These are phyloP conservation scores for Silene coronaria DNA, from an alignment of 179 eudicot genomes.

Conservation along the genomic window DNA sequence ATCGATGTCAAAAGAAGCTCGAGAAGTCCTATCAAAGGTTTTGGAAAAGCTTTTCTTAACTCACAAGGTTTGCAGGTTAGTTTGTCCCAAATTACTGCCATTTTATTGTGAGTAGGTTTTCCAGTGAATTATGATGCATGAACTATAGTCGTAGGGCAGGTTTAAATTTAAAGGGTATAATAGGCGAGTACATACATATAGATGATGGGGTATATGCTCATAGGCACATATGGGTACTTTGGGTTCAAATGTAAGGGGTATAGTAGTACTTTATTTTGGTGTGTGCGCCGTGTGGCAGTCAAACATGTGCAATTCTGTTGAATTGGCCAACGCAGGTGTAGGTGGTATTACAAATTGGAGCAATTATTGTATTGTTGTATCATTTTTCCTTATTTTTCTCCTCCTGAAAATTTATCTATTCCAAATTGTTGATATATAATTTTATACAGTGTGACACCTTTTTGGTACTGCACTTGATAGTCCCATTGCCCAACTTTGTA, in stretches of 20 bases:
- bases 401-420: neutral
- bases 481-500: neutral
- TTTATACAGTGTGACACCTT: neutral
- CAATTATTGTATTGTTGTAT: neutral
- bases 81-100: neutral
- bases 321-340: neutral
- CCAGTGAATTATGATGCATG: neutral
- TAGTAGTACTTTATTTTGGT: neutral
- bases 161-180: neutral
- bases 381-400: neutral
- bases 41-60: constrained; percentile 53
- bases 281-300: neutral
- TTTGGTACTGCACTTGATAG: neutral
- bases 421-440: neutral
- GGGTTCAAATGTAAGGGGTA: neutral
- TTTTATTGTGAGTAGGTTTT: neutral
- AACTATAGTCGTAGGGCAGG: neutral
- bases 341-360: neutral
- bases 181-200: neutral
- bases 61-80: constrained; percentile 77
- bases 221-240: neutral
- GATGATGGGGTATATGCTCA: neutral
- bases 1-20: constrained; percentile 54
- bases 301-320: neutral
- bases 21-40: constrained; percentile 55